These are phyloP conservation scores for Podaxis sp. DNA, from an alignment of 768 basidiomycete genomes.

Conservation along the genomic window DNA sequence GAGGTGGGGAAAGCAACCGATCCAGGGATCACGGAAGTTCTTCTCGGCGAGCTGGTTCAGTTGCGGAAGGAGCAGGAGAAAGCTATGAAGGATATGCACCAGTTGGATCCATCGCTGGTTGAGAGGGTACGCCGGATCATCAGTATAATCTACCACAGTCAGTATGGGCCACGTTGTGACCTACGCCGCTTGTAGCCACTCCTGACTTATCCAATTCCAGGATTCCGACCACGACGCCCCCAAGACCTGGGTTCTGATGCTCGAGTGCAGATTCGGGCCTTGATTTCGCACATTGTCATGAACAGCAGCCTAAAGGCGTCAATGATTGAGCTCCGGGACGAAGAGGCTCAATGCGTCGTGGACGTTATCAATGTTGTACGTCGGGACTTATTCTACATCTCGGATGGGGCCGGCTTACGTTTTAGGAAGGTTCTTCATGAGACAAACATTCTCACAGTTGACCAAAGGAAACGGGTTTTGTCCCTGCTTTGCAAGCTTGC, in stretches of 20 bases:
- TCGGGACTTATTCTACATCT: not conserved
- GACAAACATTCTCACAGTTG: not conserved
- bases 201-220: not conserved
- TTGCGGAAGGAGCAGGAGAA: not conserved
- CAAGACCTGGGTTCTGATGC: not conserved
- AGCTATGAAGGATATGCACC: not conserved
- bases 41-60: not conserved
- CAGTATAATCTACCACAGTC: not conserved
- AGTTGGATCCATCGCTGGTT: not conserved
- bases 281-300: not conserved
- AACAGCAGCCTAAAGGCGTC: not conserved
- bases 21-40: not conserved
- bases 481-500: not conserved
- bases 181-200: not conserved
- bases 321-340: not conserved
- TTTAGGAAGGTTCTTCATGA: not conserved
- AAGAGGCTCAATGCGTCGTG: not conserved
- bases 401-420: not conserved
- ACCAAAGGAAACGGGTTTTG: not conserved
- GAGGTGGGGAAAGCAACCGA: constrained; percentile 3
- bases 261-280: not conserved
- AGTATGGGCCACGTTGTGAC: not conserved
- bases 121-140: not conserved
- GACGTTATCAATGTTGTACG: not conserved
- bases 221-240: not conserved